Percentiles rank a stretch among this genome's conserved stretches.
Conservation (phyloP, 2,329 filamentous ascomycete species). For the Berkeleyomyces rouxiae region DNA sequence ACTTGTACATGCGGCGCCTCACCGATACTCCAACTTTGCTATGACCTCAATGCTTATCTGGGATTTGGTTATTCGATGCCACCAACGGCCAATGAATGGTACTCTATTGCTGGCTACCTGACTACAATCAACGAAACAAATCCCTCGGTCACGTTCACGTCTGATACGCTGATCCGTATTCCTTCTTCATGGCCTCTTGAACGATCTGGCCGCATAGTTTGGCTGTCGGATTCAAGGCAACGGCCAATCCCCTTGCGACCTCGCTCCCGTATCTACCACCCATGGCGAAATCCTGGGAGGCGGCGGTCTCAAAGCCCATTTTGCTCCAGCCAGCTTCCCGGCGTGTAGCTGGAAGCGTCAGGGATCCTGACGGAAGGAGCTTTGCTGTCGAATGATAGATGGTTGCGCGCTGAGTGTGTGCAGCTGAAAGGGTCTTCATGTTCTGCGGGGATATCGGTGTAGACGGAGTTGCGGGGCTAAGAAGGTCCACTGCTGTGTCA, state of each 20-base stretch:
- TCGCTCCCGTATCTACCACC: constrained; percentile 50
- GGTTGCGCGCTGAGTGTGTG: constrained; percentile 55
- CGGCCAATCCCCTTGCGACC: constrained; percentile 46
- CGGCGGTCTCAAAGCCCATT: constrained; percentile 44
- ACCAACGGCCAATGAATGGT: background rate
- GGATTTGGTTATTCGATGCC: background rate
- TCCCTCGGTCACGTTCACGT: constrained; percentile 17
- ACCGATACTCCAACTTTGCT: background rate
- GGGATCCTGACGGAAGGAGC: constrained; percentile 22
- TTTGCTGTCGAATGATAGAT: constrained; percentile 45
- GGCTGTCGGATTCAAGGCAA: constrained; percentile 49
- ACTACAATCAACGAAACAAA: background rate
- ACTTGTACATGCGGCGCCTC: background rate
- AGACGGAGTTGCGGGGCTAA: constrained; percentile 34
- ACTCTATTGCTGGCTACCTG: background rate
- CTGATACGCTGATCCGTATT: constrained; percentile 39
- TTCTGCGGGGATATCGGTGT: constrained; percentile 45
- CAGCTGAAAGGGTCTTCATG: constrained; percentile 49
- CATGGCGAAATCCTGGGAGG: constrained; percentile 44
- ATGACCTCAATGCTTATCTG: background rate
- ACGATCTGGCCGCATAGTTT: constrained; percentile 56
- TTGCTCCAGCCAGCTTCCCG: constrained; percentile 33
- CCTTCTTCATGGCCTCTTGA: constrained; percentile 51
- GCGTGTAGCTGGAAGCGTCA: constrained; percentile 25
- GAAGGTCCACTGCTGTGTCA: constrained; percentile 39